A percentile compares a stretch with the other conserved stretches of the same genome.
These are phyloP conservation scores for Mycena galericulata DNA, from an alignment of 768 basidiomycete genomes.

Conservation along the genomic window DNA sequence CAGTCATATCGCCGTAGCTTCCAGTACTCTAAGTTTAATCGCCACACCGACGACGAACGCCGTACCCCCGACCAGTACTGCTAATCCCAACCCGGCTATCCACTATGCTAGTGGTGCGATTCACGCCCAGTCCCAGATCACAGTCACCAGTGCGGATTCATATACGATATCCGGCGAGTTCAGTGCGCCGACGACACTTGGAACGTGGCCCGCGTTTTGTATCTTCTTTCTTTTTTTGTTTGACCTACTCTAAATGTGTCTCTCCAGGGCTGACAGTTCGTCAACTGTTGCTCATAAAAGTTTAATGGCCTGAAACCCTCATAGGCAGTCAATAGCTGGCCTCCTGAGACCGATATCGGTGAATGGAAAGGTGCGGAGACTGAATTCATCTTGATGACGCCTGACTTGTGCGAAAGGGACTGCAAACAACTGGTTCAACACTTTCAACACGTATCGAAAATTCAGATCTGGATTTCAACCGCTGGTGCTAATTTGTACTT, in stretches of 20 bases:
- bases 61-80: slow-evolving; percentile 52
- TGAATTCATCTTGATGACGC: neutral
- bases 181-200: slow-evolving; percentile 52
- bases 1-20: slow-evolving; percentile 51
- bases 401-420: slow-evolving; percentile 40
- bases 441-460: slow-evolving; percentile 51
- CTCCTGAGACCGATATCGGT: slow-evolving; percentile 57
- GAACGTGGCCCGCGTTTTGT: slow-evolving; percentile 62
- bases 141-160: slow-evolving; percentile 49
- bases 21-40: slow-evolving; percentile 53
- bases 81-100: slow-evolving; percentile 56
- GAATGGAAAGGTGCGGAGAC: slow-evolving; percentile 52
- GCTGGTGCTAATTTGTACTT: neutral
- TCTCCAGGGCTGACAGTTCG: slow-evolving; percentile 46
- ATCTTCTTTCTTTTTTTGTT: slow-evolving; percentile 25
- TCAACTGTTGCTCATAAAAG: neutral
- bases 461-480: neutral
- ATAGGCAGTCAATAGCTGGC: slow-evolving; percentile 56
- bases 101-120: slow-evolving; percentile 57
- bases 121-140: slow-evolving; percentile 56
- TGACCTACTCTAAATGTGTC: neutral
- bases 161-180: slow-evolving; percentile 59
- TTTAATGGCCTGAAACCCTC: neutral
- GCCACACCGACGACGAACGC: slow-evolving; percentile 55
- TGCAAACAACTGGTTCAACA: slow-evolving; percentile 57